Conservation (phyloP, 2,329 filamentous ascomycete genomes). For the Geosmithia morbida region DNA sequence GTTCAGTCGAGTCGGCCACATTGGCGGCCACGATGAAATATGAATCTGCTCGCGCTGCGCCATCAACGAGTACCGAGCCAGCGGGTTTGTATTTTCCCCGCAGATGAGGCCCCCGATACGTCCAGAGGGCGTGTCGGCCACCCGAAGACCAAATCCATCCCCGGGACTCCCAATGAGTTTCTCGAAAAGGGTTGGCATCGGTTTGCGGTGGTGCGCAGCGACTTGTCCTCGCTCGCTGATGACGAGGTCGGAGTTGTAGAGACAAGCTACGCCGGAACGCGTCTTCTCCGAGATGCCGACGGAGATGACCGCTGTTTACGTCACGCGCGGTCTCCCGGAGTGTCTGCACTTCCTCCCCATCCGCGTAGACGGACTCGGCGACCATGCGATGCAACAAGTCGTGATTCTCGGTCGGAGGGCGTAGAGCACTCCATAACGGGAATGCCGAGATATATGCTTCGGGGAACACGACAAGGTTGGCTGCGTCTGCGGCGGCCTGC, state of each 20-base stretch:
- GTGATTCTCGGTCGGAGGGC: conserved; percentile 33
- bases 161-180: conserved; percentile 38
- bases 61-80: conserved; percentile 36
- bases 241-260: conserved; percentile 37
- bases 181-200: conserved; percentile 42
- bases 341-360: conserved; percentile 27
- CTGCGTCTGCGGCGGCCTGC: conserved; percentile 23
- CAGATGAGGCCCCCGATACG: conserved; percentile 36
- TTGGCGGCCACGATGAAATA: conserved; percentile 37
- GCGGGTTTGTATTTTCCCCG: conserved; percentile 42
- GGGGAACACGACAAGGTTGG: conserved; percentile 37
- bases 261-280: conserved; percentile 23
- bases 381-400: conserved; percentile 30
- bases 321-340: conserved; percentile 23
- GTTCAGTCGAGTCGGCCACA: conserved; percentile 31
- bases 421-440: conserved; percentile 32
- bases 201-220: conserved; percentile 35
- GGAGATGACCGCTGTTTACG: conserved; percentile 22
- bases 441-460: conserved; percentile 39
- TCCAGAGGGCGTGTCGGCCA: conserved; percentile 28
- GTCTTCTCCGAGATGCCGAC: conserved; percentile 35
- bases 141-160: conserved; percentile 31
- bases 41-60: conserved; percentile 40
- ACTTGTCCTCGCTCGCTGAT: conserved; percentile 27
- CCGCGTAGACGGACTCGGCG: conserved; percentile 24